Conservation (phyloP, 2,329 filamentous ascomycete species). For the Aplosporella prunicola region DNA sequence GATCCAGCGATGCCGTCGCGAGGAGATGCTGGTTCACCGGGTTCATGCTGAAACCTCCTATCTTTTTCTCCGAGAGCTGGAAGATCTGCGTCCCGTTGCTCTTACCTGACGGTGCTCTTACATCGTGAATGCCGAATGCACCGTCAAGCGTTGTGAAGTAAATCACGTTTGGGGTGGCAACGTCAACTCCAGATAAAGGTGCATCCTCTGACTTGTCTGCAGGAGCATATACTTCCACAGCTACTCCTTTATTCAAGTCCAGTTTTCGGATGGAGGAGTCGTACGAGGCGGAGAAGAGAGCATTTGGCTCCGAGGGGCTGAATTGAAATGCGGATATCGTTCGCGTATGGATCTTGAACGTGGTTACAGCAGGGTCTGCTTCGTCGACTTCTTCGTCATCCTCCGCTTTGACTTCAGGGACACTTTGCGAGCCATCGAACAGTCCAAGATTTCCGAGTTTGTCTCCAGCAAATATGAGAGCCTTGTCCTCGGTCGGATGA, state of each 20-base stretch:
- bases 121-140: conserved; percentile 70
- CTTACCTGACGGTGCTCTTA: conserved; percentile 48
- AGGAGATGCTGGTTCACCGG: conserved; percentile 72
- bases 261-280: conserved; percentile 85
- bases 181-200: conserved; percentile 76
- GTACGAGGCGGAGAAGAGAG: conserved; percentile 79
- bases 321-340: conserved; percentile 83
- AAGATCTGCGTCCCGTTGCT: conserved; percentile 51
- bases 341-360: conserved; percentile 79
- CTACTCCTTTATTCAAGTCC: conserved; percentile 70
- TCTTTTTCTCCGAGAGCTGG: conserved; percentile 81
- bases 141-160: conserved; percentile 85
- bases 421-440: conserved; percentile 73
- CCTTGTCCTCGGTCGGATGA: conserved; percentile 77
- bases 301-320: conserved; percentile 60
- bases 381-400: conserved; percentile 57
- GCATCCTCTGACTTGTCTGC: conserved; percentile 59
- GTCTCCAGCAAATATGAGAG: conserved; percentile 85
- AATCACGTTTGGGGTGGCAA: conserved; percentile 61
- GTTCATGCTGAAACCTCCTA: conserved; percentile 83
- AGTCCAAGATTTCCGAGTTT: conserved; percentile 87
- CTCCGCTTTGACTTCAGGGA: conserved; percentile 43
- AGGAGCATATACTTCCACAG: conserved; percentile 73
- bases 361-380: conserved; percentile 70
- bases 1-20: conserved; percentile 81